Percentiles rank a stretch among this genome's conserved stretches.
Evolutionary conservation across 305 asterid genomes (phyloP).

Genomic region (Fraxinus nigra): DNA sequence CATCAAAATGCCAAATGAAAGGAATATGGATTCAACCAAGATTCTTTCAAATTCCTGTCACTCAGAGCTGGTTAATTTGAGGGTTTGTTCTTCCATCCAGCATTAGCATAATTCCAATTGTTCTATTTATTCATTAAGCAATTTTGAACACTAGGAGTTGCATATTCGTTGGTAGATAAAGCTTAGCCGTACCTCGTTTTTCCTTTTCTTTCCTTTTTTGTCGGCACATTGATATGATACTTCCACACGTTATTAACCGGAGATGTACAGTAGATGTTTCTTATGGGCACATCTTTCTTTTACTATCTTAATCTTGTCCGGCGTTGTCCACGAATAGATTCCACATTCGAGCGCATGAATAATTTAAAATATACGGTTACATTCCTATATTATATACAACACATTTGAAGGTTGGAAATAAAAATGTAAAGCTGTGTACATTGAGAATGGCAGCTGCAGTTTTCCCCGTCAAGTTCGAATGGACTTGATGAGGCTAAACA

Average conservation of each 20-base stretch:
- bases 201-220: not conserved
- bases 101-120: not conserved
- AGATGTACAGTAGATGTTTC: not conserved
- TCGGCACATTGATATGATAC: not conserved
- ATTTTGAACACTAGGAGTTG: not conserved
- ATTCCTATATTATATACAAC: not conserved
- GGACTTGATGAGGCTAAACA: not conserved
- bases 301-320: not conserved
- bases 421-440: not conserved
- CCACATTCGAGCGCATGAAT: not conserved
- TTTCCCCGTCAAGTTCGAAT: not conserved
- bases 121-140: not conserved
- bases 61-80: conserved; percentile 25
- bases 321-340: not conserved
- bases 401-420: not conserved
- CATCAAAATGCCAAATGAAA: conserved; percentile 4
- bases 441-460: not conserved
- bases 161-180: not conserved
- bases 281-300: not conserved
- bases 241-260: not conserved
- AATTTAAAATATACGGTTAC: not conserved
- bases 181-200: not conserved
- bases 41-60: conserved; percentile 23
- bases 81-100: not conserved
- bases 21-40: conserved; percentile 35